These are phyloP conservation scores for Russula sp. DNA, from an alignment of 768 basidiomycete species.

Conservation along the genomic window DNA sequence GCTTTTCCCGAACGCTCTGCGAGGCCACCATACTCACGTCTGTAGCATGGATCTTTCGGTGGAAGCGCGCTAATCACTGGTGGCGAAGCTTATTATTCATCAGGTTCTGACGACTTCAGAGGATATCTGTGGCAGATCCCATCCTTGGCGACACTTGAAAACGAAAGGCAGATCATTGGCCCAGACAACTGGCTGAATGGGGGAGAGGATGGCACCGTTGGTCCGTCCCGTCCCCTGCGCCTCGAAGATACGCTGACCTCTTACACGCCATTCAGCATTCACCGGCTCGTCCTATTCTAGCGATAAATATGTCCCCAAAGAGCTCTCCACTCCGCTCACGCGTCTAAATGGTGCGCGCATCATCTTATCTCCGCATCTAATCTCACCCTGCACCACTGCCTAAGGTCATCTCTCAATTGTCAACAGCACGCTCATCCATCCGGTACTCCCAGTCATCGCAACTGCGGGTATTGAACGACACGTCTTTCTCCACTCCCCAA, in stretches of 20 bases:
- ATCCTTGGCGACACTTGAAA: slow-evolving; percentile 36
- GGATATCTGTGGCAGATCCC: slow-evolving; percentile 78
- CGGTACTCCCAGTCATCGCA: slow-evolving; percentile 55
- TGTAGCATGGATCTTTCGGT: slow-evolving; percentile 73
- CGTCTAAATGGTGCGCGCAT: slow-evolving; percentile 48
- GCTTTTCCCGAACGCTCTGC: neutral
- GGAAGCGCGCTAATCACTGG: slow-evolving; percentile 40
- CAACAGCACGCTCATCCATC: slow-evolving; percentile 69
- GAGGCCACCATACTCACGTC: neutral
- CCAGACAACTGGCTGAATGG: slow-evolving; percentile 41
- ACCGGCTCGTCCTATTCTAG: slow-evolving; percentile 29
- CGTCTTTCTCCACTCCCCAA: slow-evolving; percentile 64
- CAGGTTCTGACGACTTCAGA: slow-evolving; percentile 82
- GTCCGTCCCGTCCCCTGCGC: slow-evolving; percentile 26
- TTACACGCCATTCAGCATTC: slow-evolving; percentile 14
- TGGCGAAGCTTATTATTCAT: slow-evolving; percentile 54
- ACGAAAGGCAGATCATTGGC: slow-evolving; percentile 42
- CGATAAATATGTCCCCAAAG: slow-evolving; percentile 50
- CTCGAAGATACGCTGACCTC: neutral
- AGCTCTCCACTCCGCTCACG: slow-evolving; percentile 57
- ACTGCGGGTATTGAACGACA: slow-evolving; percentile 72
- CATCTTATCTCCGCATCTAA: neutral
- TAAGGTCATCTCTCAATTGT: slow-evolving; percentile 73
- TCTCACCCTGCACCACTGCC: neutral
- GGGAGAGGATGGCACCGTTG: slow-evolving; percentile 34